Evolutionary conservation across 2,329 filamentous ascomycete species (phyloP).

Genomic region (Dactylellina parvicollis): DNA sequence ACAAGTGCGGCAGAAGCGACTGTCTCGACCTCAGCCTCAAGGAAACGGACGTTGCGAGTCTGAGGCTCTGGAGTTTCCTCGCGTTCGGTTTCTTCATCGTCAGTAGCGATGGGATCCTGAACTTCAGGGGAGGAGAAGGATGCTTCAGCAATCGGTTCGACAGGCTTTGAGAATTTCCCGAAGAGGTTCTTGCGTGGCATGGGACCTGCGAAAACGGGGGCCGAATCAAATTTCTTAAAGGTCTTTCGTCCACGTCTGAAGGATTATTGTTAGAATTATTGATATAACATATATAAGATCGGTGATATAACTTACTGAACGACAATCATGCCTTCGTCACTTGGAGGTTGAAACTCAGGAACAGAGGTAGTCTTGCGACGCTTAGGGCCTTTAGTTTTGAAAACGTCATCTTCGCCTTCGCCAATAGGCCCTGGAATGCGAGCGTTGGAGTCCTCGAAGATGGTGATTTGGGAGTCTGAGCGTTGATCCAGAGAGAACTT

Average conservation of each 20-base stretch:
- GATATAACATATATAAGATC: background rate
- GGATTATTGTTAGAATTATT: slow-evolving; percentile 11
- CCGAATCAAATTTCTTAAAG: slow-evolving; percentile 37
- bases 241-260: slow-evolving; percentile 32
- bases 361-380: slow-evolving; percentile 3
- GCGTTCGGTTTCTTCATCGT: slow-evolving; percentile 50
- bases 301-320: slow-evolving; percentile 40
- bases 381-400: slow-evolving; percentile 28
- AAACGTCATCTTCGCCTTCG: slow-evolving; percentile 40
- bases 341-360: slow-evolving; percentile 15
- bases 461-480: slow-evolving; percentile 32
- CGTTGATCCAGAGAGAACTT: slow-evolving; percentile 50
- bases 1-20: slow-evolving; percentile 6
- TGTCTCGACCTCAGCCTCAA: slow-evolving; percentile 15
- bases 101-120: slow-evolving; percentile 28
- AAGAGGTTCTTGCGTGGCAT: slow-evolving; percentile 50
- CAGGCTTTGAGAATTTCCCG: slow-evolving; percentile 6
- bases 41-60: slow-evolving; percentile 42
- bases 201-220: slow-evolving; percentile 19
- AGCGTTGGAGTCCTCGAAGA: slow-evolving; percentile 46
- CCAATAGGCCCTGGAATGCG: slow-evolving; percentile 38
- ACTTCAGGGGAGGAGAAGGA: slow-evolving; percentile 2
- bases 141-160: background rate
- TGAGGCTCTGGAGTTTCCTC: slow-evolving; percentile 47
- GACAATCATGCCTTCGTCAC: slow-evolving; percentile 37